Evolutionary conservation across 1,139 yeast species (phyloP).

Genomic region (Lizanozyma gosingica): DNA sequence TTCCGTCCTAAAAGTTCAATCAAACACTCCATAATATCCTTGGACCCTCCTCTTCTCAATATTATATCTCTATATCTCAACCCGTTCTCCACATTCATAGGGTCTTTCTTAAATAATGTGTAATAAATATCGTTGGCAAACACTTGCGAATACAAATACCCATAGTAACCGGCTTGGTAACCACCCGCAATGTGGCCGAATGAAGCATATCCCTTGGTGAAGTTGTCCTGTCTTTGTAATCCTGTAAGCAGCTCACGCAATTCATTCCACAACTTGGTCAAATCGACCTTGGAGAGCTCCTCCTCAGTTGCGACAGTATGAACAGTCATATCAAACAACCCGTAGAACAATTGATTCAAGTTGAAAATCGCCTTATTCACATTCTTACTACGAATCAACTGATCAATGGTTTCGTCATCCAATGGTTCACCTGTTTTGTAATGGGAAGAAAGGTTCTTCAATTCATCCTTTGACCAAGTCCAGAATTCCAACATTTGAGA

Average conservation of each 20-base stretch:
- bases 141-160: conserved; percentile 78
- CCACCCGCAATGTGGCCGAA: conserved; percentile 84
- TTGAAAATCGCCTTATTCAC: conserved; percentile 67
- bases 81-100: conserved; percentile 57
- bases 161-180: conserved; percentile 80
- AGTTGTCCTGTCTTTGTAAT: conserved; percentile 44
- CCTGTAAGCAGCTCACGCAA: conserved; percentile 51
- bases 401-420: conserved; percentile 48
- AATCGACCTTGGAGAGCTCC: conserved; percentile 33
- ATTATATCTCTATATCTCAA: conserved; percentile 61
- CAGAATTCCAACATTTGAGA: conserved; percentile 85
- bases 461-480: conserved; percentile 68
- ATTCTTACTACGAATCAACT: conserved; percentile 58
- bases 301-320: conserved; percentile 44
- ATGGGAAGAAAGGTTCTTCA: conserved; percentile 55
- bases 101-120: conserved; percentile 59
- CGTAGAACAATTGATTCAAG: conserved; percentile 71
- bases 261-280: conserved; percentile 53
- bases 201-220: conserved; percentile 61
- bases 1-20: conserved; percentile 64
- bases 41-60: conserved; percentile 63
- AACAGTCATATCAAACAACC: conserved; percentile 63
- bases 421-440: conserved; percentile 54
- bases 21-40: conserved; percentile 58
- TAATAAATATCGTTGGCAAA: conserved; percentile 80